Percentiles rank a stretch among this genome's conserved stretches.
Evolutionary conservation across 2,329 filamentous ascomycete genomes (phyloP).

Genomic region (Aspergillus awamori): DNA sequence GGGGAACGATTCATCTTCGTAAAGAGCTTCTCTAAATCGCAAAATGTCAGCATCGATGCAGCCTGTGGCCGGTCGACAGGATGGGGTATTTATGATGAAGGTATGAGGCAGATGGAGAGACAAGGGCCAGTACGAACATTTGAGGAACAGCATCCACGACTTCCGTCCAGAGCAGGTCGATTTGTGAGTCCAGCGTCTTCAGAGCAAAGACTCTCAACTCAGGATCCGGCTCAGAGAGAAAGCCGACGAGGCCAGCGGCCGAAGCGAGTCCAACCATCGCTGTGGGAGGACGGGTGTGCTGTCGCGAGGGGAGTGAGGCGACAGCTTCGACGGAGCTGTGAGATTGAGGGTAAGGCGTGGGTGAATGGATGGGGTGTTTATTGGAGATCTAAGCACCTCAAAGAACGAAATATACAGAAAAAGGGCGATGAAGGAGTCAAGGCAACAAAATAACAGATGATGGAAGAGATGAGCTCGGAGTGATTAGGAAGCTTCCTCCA

Average conservation of each 20-base stretch:
- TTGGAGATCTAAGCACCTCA: constrained; percentile 23
- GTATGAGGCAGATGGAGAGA: neutral
- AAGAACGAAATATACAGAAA: constrained; percentile 25
- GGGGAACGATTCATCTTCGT: constrained; percentile 93
- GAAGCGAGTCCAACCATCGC: constrained; percentile 91
- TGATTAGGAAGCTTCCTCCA: constrained; percentile 20
- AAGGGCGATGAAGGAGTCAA: constrained; percentile 24
- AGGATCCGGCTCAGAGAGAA: constrained; percentile 90
- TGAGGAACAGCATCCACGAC: constrained; percentile 88
- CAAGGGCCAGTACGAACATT: constrained; percentile 66
- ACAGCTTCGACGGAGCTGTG: constrained; percentile 36
- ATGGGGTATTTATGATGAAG: neutral
- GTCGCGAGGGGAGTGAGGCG: constrained; percentile 35
- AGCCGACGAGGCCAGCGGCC: constrained; percentile 91
- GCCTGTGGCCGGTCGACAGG: neutral
- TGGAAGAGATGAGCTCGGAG: constrained; percentile 14
- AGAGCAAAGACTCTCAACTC: constrained; percentile 94
- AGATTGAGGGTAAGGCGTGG: constrained; percentile 24
- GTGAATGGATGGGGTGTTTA: constrained; percentile 14
- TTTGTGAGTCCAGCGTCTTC: constrained; percentile 92
- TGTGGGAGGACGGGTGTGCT: constrained; percentile 21
- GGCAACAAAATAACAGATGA: constrained; percentile 27
- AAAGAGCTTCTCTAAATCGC: constrained; percentile 79
- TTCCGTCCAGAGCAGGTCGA: constrained; percentile 97
- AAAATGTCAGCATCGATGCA: constrained; percentile 19